Conservation (phyloP, 202 grass and related monocot species). For the Bolboschoenoplectus hybrid region DNA sequence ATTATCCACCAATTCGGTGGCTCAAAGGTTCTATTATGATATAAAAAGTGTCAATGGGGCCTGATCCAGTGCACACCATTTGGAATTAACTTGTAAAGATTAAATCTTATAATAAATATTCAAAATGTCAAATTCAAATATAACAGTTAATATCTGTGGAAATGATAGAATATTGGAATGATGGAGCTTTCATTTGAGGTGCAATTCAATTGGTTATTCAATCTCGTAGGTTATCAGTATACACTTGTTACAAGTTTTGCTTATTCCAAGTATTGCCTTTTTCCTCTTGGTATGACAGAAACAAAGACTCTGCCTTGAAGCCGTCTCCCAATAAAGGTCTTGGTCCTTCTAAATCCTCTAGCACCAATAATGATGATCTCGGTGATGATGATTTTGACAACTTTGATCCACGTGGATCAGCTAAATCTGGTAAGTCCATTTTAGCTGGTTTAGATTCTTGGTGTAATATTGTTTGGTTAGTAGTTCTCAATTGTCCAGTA, state of each 20-base stretch:
- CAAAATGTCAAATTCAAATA: not conserved
- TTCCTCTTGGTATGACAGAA: conserved; percentile 19
- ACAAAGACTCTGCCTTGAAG: conserved; percentile 8
- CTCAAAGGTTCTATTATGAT: not conserved
- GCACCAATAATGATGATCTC: conserved; percentile 44
- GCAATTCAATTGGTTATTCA: not conserved
- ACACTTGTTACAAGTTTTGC: not conserved
- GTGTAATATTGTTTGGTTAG: not conserved
- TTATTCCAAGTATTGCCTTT: conserved; percentile 4
- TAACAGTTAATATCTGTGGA: not conserved
- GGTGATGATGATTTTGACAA: conserved; percentile 81
- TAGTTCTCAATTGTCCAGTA: not conserved
- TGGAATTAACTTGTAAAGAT: conserved; percentile 11
- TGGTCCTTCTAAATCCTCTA: conserved; percentile 52
- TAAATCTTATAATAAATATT: not conserved
- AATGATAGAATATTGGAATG: conserved; percentile 22
- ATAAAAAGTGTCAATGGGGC: not conserved
- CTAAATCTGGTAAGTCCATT: conserved; percentile 62
- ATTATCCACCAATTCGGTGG: not conserved
- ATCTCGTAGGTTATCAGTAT: not conserved
- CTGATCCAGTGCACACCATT: not conserved
- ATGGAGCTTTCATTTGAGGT: not conserved
- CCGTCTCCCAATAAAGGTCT: conserved; percentile 41
- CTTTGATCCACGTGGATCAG: conserved; percentile 91
- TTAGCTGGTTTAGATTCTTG: conserved; percentile 22